Evolutionary conservation across 2,329 filamentous ascomycete genomes (phyloP).

Genomic region (Truncatella angustata): DNA sequence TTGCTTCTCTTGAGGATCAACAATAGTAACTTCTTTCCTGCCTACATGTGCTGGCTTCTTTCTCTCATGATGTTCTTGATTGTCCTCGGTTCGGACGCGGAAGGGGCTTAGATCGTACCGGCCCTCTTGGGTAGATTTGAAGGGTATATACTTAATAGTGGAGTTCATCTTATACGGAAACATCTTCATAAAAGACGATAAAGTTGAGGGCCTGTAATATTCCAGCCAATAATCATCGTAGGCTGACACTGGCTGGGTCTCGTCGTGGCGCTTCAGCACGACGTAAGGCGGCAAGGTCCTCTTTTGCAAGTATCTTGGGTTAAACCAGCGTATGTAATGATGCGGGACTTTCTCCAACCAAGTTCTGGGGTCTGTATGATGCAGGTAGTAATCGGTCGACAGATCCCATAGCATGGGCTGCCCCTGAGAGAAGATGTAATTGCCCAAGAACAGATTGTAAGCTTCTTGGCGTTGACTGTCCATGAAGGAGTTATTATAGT

Average conservation of each 20-base stretch:
- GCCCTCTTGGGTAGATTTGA: slow-evolving; percentile 69
- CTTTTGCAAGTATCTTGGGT: slow-evolving; percentile 66
- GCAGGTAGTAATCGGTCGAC: slow-evolving; percentile 91
- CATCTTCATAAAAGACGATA: slow-evolving; percentile 89
- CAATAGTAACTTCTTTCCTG: slow-evolving; percentile 69
- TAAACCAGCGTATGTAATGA: slow-evolving; percentile 90
- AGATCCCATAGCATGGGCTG: slow-evolving; percentile 98
- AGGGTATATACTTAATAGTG: slow-evolving; percentile 77
- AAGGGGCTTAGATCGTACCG: slow-evolving; percentile 88
- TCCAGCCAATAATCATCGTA: slow-evolving; percentile 98
- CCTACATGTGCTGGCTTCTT: slow-evolving; percentile 42
- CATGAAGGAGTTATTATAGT: slow-evolving; percentile 98
- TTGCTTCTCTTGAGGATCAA: slow-evolving; percentile 53
- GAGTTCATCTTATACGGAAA: slow-evolving; percentile 92
- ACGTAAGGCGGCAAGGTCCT: slow-evolving; percentile 54
- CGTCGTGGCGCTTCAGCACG: slow-evolving; percentile 33
- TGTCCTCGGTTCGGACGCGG: slow-evolving; percentile 66
- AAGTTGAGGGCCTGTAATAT: slow-evolving; percentile 84
- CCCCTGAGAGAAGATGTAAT: slow-evolving; percentile 84
- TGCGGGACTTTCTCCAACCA: slow-evolving; percentile 63
- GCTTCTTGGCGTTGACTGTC: slow-evolving; percentile 98
- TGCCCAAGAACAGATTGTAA: slow-evolving; percentile 94
- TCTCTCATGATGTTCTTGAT: slow-evolving; percentile 58
- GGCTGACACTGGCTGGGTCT: slow-evolving; percentile 49
- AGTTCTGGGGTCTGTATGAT: slow-evolving; percentile 78